Conservation (phyloP, 1,284 basidiomycete genomes). For the Trichosporon asahii region DNA sequence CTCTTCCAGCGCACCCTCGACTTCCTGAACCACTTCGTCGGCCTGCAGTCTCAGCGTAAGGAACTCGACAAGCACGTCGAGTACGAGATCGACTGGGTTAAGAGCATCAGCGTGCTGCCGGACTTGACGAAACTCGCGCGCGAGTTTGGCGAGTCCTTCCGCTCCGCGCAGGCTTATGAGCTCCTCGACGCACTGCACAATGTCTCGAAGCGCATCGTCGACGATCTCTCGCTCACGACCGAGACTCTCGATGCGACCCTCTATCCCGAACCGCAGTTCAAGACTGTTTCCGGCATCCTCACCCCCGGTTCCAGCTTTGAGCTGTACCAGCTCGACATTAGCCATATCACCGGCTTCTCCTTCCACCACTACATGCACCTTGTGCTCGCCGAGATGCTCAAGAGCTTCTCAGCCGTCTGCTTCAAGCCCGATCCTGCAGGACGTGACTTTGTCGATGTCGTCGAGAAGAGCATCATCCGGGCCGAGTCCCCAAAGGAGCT, state of each 20-base stretch:
- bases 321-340: conserved; percentile 70
- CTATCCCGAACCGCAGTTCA: conserved; percentile 62
- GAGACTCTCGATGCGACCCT: conserved; percentile 61
- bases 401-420: conserved; percentile 46
- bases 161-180: conserved; percentile 58
- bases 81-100: conserved; percentile 93
- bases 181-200: conserved; percentile 66
- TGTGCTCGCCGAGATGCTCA: conserved; percentile 85
- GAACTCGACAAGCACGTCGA: conserved; percentile 78
- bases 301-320: conserved; percentile 21
- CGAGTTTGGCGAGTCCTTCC: conserved; percentile 72
- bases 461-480: conserved; percentile 25
- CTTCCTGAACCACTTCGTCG: conserved; percentile 83
- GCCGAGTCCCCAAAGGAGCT: conserved; percentile 7
- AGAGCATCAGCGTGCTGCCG: conserved; percentile 85
- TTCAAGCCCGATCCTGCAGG: conserved; percentile 12
- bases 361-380: conserved; percentile 95
- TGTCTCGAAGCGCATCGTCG: conserved; percentile 69
- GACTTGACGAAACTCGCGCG: conserved; percentile 83
- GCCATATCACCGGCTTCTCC: conserved; percentile 48
- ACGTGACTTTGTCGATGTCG: conserved; percentile 17
- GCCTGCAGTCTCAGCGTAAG: conserved; percentile 82
- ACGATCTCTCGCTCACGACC: conserved; percentile 53
- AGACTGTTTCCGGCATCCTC: conserved; percentile 50
- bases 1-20: conserved; percentile 60